These are phyloP conservation scores for Ustilago cynodontis DNA, from an alignment of 1,284 basidiomycete genomes.

Conservation along the genomic window DNA sequence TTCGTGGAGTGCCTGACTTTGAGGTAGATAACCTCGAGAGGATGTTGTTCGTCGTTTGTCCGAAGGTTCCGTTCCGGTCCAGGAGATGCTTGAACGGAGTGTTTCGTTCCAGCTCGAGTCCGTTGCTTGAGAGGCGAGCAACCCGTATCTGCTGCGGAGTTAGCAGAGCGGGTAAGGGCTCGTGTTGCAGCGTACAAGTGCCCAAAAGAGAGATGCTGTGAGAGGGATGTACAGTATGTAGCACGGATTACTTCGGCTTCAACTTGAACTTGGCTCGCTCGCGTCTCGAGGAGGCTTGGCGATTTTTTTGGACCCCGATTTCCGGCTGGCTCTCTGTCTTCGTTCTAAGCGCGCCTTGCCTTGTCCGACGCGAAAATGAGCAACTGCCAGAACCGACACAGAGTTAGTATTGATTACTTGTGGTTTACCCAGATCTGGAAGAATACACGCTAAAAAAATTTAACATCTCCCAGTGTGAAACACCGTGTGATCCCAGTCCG, in stretches of 20 bases:
- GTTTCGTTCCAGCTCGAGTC: background rate
- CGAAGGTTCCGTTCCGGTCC: background rate
- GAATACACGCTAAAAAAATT: too few species aligned
- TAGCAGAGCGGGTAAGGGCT: background rate
- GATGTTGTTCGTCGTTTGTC: background rate
- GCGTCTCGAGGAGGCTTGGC: constrained; percentile 4
- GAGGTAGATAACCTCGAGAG: background rate
- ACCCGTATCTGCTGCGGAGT: too few species aligned
- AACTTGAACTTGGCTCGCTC: background rate
- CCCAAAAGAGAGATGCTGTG: too few species aligned
- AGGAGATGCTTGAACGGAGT: too few species aligned
- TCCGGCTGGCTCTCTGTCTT: constrained; percentile 8
- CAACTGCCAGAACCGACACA: background rate
- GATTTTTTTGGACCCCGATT: constrained; percentile 24
- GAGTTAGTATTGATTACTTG: too few species aligned
- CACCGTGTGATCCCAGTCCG: too few species aligned
- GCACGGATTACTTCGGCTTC: background rate
- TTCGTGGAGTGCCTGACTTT: background rate
- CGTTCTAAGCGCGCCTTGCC: constrained; percentile 14
- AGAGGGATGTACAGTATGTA: background rate
- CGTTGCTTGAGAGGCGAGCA: too few species aligned
- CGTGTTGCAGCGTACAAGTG: background rate
- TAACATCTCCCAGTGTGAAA: too few species aligned
- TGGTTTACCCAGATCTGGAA: too few species aligned
- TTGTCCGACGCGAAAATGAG: constrained; percentile 21